These are phyloP conservation scores for Bacterosira constricta DNA, from an alignment of 108 stramenopile species.

Conservation along the genomic window DNA sequence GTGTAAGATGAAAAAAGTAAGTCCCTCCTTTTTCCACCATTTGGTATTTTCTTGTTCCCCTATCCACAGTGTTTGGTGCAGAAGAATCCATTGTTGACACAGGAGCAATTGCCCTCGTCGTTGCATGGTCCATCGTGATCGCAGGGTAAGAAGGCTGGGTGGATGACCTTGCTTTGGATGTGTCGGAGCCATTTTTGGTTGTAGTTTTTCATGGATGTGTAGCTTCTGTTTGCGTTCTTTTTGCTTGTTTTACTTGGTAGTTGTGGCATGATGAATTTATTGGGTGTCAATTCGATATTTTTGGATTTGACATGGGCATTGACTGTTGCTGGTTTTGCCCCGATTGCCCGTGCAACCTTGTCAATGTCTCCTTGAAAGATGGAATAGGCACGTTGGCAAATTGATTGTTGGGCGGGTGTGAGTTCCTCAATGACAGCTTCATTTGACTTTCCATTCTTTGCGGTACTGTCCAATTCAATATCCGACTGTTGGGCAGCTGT, in stretches of 20 bases:
- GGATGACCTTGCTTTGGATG: constrained; percentile 43
- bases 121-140: constrained; percentile 71
- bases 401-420: constrained; percentile 39
- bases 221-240: constrained; percentile 31
- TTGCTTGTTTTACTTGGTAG: constrained; percentile 6
- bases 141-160: constrained; percentile 67
- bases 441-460: too few relatives aligned
- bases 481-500: constrained; percentile 12
- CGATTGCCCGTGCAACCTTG: constrained; percentile 47
- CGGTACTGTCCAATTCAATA: constrained; percentile 1
- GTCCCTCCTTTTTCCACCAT: too few relatives aligned
- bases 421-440: too few relatives aligned
- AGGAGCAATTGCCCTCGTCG: constrained; percentile 65
- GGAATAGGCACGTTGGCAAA: constrained; percentile 42
- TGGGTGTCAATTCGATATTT: constrained; percentile 16
- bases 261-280: constrained; percentile 27
- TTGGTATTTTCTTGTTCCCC: too few relatives aligned
- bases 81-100: constrained; percentile 67
- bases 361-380: constrained; percentile 55
- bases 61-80: constrained; percentile 82
- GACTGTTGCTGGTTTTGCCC: constrained; percentile 22
- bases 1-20: too few relatives aligned
- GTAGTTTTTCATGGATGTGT: constrained; percentile 50
- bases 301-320: constrained; percentile 7
- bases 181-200: constrained; percentile 53